phyloP scores from a whole-genome alignment of 2,329 filamentous ascomycete genomes.

The Cercospora zeae-maydis region DNA sequence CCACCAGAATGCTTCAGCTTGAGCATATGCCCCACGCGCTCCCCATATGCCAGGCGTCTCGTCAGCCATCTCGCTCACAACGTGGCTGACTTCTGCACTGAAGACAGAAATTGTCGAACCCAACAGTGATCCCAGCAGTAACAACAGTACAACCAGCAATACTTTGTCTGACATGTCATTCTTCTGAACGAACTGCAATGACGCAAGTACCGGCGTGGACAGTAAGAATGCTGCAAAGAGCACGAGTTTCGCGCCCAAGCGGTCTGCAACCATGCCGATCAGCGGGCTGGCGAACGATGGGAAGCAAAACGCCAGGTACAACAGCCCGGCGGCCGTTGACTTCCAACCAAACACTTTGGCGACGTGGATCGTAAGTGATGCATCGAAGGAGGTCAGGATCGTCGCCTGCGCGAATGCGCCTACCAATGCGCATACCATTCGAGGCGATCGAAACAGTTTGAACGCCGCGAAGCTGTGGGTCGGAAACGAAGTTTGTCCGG shows the following conservation, averaged over 20 bases:
- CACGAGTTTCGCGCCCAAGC: background rate
- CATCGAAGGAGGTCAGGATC: constrained; percentile 11
- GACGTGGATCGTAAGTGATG: constrained; percentile 9
- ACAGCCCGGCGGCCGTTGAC: constrained; percentile 4
- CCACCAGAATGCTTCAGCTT: constrained; percentile 8
- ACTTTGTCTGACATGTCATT: constrained; percentile 2
- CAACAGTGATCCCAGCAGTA: constrained; percentile 1
- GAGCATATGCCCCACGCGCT: background rate
- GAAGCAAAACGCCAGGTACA: constrained; percentile 1
- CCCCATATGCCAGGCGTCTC: background rate
- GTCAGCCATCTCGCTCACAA: background rate
- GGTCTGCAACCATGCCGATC: constrained; percentile 8
- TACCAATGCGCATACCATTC: constrained; percentile 5
- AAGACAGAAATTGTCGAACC: constrained; percentile 3
- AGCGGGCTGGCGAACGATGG: constrained; percentile 4
- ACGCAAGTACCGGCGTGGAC: constrained; percentile 1
- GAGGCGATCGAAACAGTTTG: background rate
- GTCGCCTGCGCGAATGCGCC: constrained; percentile 4
- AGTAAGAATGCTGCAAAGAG: background rate
- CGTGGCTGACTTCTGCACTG: constrained; percentile 8
- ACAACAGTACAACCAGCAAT: constrained; percentile 5
- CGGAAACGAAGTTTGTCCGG: background rate
- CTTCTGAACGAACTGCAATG: constrained; percentile 5
- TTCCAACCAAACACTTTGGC: background rate
- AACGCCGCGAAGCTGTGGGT: background rate